phyloP scores from a whole-genome alignment of 768 basidiomycete species.

The Gymnopilus dilepis region DNA sequence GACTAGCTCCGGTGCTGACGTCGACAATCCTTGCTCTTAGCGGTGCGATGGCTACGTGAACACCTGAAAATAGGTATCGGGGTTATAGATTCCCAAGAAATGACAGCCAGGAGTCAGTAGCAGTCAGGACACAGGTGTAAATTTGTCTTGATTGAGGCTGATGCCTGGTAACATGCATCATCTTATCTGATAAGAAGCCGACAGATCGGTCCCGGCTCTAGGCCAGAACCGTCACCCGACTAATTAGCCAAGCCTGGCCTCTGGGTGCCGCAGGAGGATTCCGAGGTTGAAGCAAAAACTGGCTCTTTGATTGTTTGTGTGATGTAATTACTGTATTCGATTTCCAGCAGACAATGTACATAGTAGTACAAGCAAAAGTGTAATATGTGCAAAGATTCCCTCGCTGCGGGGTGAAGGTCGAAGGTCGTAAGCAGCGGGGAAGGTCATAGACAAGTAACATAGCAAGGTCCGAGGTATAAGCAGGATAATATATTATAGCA shows the following conservation, averaged over 20 bases:
- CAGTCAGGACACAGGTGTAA: neutral
- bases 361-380: conserved; percentile 19
- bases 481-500: conserved; percentile 29
- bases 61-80: neutral
- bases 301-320: too few species aligned
- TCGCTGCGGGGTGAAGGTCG: conserved; percentile 29
- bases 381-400: conserved; percentile 17
- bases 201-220: neutral
- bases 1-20: conserved; percentile 1
- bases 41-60: neutral
- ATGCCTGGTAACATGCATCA: neutral
- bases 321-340: conserved; percentile 16
- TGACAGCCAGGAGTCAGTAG: neutral
- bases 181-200: conserved; percentile 29
- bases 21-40: conserved; percentile 5
- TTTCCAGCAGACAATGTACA: conserved; percentile 15
- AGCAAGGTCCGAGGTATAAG: neutral
- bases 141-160: conserved; percentile 4
- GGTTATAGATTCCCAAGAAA: neutral
- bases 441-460: conserved; percentile 5
- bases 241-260: too few species aligned
- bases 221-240: neutral
- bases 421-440: conserved; percentile 33
- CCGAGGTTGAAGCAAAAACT: too few species aligned
- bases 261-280: too few species aligned